phyloP scores from a whole-genome alignment of 768 basidiomycete species.

The Lyophyllum atratum region DNA sequence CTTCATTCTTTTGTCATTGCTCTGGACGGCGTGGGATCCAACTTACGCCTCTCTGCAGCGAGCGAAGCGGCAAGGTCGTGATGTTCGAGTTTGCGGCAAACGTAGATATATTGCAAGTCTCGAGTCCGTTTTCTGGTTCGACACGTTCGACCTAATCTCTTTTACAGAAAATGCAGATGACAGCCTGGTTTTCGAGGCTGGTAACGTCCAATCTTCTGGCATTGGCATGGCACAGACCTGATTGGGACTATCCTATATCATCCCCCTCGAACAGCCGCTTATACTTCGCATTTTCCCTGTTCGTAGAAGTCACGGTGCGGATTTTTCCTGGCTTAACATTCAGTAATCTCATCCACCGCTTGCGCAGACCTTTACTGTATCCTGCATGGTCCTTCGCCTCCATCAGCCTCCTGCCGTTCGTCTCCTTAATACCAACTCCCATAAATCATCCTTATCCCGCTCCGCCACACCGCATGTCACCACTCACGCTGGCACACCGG shows the following conservation, averaged over 20 bases:
- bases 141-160: background rate
- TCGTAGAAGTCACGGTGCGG: conserved; percentile 61
- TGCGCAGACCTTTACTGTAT: conserved; percentile 50
- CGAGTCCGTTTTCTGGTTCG: background rate
- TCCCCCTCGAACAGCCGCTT: conserved; percentile 35
- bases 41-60: conserved; percentile 64
- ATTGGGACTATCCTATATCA: conserved; percentile 39
- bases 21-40: conserved; percentile 89
- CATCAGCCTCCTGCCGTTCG: conserved; percentile 73
- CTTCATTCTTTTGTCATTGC: conserved; percentile 56
- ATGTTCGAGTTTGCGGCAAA: conserved; percentile 69
- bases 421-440: conserved; percentile 59
- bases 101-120: conserved; percentile 59
- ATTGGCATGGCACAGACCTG: conserved; percentile 40
- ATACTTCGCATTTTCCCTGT: conserved; percentile 49
- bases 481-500: conserved; percentile 17
- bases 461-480: conserved; percentile 43
- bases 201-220: conserved; percentile 48
- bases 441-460: conserved; percentile 40
- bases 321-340: background rate
- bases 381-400: conserved; percentile 57
- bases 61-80: conserved; percentile 70
- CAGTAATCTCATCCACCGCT: background rate
- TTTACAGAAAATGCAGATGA: conserved; percentile 57
- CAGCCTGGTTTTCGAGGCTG: conserved; percentile 60